phyloP scores from a whole-genome alignment of 177 flowering plant genomes.

The Vitis hybrid region DNA sequence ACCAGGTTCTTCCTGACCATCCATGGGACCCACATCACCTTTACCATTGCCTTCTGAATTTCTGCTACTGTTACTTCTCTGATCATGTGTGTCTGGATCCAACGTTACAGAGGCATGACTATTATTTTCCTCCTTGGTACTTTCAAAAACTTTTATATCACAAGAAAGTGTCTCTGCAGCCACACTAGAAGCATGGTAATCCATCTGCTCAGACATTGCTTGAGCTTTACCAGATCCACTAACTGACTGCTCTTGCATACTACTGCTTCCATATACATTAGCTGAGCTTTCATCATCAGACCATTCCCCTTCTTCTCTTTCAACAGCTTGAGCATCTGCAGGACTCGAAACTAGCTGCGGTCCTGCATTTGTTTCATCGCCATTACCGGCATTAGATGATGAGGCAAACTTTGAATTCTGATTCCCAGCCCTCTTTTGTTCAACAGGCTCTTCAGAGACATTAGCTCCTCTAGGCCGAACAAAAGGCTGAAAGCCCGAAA shows the following conservation, averaged over 20 bases:
- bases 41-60: slow-evolving; percentile 36
- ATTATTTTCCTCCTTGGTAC: slow-evolving; percentile 29
- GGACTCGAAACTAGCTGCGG: slow-evolving; percentile 22
- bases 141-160: slow-evolving; percentile 13
- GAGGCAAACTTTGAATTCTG: slow-evolving; percentile 20
- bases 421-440: slow-evolving; percentile 23
- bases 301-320: slow-evolving; percentile 98
- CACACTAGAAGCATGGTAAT: slow-evolving; percentile 23
- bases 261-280: slow-evolving; percentile 29
- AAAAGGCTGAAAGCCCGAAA: slow-evolving; percentile 93
- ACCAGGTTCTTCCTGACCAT: slow-evolving; percentile 50
- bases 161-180: slow-evolving; percentile 22
- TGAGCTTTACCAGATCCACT: slow-evolving; percentile 21
- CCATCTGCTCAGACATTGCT: slow-evolving; percentile 26
- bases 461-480: slow-evolving; percentile 43
- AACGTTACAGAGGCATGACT: slow-evolving; percentile 21
- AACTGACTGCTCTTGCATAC: slow-evolving; percentile 23
- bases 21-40: slow-evolving; percentile 29
- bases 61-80: slow-evolving; percentile 21
- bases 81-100: slow-evolving; percentile 40
- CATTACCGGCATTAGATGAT: slow-evolving; percentile 24
- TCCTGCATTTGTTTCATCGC: slow-evolving; percentile 29
- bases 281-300: slow-evolving; percentile 67
- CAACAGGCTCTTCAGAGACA: slow-evolving; percentile 28
- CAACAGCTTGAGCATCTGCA: slow-evolving; percentile 39